Conservation (phyloP, 192 early-diverging fungal species). For the Backusella liffmaniae region DNA sequence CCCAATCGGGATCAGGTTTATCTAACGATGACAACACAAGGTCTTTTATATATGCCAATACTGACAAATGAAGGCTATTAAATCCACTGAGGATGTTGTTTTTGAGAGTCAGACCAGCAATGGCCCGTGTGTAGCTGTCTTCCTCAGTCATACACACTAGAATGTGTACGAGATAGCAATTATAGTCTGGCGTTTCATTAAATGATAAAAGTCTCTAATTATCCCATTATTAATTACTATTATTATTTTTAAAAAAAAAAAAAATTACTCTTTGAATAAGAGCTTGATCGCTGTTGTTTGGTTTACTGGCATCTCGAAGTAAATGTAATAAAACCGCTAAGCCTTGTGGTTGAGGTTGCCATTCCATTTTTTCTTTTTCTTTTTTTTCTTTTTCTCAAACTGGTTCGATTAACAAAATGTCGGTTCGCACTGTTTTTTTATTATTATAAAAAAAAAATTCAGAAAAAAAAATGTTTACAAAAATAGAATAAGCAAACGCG, state of each 20-base stretch:
- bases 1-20: slow-evolving; percentile 54
- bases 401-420: background rate
- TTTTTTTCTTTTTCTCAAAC: background rate
- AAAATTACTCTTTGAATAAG: slow-evolving; percentile 68
- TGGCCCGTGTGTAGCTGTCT: slow-evolving; percentile 64
- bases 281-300: slow-evolving; percentile 66
- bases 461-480: background rate
- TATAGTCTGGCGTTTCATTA: slow-evolving; percentile 82
- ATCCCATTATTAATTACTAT: slow-evolving; percentile 5
- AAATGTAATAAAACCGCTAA: slow-evolving; percentile 67
- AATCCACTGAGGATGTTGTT: slow-evolving; percentile 67
- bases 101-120: slow-evolving; percentile 85
- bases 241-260: background rate
- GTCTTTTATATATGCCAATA: slow-evolving; percentile 28
- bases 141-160: slow-evolving; percentile 71
- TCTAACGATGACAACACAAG: slow-evolving; percentile 38
- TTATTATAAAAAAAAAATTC: background rate
- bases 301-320: slow-evolving; percentile 64
- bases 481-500: slow-evolving; percentile 1
- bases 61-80: slow-evolving; percentile 48
- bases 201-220: slow-evolving; percentile 71
- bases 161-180: slow-evolving; percentile 88
- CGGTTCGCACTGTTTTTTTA: too few relatives aligned
- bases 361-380: slow-evolving; percentile 34
- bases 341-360: slow-evolving; percentile 72